These are phyloP conservation scores for Kluyveromyces aestuarii DNA, from an alignment of 805 yeast species.

Conservation along the genomic window DNA sequence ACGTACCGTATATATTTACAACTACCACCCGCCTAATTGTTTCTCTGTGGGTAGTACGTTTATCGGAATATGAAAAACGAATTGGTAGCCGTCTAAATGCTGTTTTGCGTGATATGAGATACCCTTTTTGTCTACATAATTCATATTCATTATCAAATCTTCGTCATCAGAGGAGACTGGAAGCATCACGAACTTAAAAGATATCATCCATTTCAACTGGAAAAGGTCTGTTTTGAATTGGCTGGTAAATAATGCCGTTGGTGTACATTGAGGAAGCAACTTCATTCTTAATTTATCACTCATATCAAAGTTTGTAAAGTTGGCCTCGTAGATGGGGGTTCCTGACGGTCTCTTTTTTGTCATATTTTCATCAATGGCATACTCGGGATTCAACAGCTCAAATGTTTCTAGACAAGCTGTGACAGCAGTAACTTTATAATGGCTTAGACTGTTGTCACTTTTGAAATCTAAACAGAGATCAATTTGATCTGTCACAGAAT, in stretches of 20 bases:
- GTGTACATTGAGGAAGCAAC: slow-evolving; percentile 26
- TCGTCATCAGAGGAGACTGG: slow-evolving; percentile 11
- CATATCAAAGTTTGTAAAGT: slow-evolving; percentile 25
- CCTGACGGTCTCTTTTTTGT: slow-evolving; percentile 11
- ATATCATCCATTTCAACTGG: slow-evolving; percentile 31
- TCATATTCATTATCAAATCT: slow-evolving; percentile 12
- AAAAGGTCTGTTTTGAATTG: slow-evolving; percentile 35
- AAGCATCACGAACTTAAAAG: slow-evolving; percentile 30
- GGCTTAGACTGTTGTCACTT: slow-evolving; percentile 11
- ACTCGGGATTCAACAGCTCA: slow-evolving; percentile 30
- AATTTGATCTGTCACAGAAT: slow-evolving; percentile 39
- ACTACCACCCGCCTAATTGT: slow-evolving; percentile 40
- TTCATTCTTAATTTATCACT: slow-evolving; percentile 21
- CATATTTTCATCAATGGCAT: slow-evolving; percentile 10
- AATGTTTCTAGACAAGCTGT: slow-evolving; percentile 28
- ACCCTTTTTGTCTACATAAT: slow-evolving; percentile 33
- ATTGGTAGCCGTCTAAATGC: slow-evolving; percentile 31
- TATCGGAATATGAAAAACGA: slow-evolving; percentile 38
- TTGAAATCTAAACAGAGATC: slow-evolving; percentile 31
- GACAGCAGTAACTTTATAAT: slow-evolving; percentile 32
- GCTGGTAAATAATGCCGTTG: slow-evolving; percentile 27
- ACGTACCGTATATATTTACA: neutral
- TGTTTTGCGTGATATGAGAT: slow-evolving; percentile 26
- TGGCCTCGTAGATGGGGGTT: slow-evolving; percentile 21
- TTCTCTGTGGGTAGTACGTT: slow-evolving; percentile 37